Conservation (phyloP, 768 basidiomycete species). For the Podaxis sp. region DNA sequence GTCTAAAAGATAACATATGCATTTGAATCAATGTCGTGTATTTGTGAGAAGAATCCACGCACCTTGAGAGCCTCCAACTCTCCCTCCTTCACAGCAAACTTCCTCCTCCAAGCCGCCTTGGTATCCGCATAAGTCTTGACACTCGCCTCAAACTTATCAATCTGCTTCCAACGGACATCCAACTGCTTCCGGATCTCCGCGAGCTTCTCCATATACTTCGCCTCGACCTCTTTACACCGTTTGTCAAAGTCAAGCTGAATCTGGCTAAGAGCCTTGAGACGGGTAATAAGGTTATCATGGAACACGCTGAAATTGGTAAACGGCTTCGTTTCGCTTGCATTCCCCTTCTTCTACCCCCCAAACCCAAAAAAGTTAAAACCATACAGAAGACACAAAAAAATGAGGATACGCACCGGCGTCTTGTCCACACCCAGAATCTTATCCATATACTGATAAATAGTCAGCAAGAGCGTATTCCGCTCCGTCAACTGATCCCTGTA, state of each 20-base stretch:
- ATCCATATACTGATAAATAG: constrained; percentile 94
- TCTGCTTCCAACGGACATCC: constrained; percentile 85
- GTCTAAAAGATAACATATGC: constrained; percentile 40
- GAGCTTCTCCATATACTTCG: constrained; percentile 69
- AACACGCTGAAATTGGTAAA: constrained; percentile 94
- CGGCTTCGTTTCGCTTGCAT: constrained; percentile 82
- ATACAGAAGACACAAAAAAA: background rate
- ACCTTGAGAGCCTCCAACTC: constrained; percentile 90
- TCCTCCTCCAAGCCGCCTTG: constrained; percentile 78
- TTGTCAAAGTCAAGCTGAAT: constrained; percentile 88
- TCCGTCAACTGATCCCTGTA: constrained; percentile 93
- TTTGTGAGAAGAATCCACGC: constrained; percentile 13
- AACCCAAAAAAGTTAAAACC: background rate
- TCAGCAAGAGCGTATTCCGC: constrained; percentile 85
- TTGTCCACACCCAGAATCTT: constrained; percentile 90
- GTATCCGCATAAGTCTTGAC: constrained; percentile 80
- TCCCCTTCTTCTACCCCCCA: constrained; percentile 61
- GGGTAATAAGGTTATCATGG: constrained; percentile 89
- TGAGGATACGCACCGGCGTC: constrained; percentile 61
- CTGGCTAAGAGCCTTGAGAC: constrained; percentile 81
- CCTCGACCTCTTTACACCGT: constrained; percentile 77
- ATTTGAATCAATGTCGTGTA: background rate
- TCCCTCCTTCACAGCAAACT: constrained; percentile 81
- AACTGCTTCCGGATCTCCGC: constrained; percentile 82
- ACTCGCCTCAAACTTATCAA: constrained; percentile 89